These are phyloP conservation scores for Thuidium tamariscinum DNA, from an alignment of 225 moss, liverwort and hornwort species.

Conservation along the genomic window DNA sequence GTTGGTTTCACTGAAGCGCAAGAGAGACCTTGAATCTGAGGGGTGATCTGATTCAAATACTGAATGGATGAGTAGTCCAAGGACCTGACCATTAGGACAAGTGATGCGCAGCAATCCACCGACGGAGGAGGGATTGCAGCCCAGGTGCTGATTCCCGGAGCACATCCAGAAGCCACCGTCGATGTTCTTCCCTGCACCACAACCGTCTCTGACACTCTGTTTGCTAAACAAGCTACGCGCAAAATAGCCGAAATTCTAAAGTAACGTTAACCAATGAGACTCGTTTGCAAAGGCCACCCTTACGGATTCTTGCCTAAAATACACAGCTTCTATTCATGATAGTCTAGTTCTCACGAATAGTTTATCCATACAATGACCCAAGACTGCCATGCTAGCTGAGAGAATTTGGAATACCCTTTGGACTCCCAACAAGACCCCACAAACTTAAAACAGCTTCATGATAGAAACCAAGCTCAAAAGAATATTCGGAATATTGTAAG, in stretches of 20 bases:
- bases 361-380: too few relatives aligned
- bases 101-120: slow-evolving; percentile 19
- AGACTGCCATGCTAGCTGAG: too few relatives aligned
- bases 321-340: too few relatives aligned
- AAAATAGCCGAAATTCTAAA: background rate
- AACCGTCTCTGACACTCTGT: background rate
- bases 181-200: slow-evolving; percentile 25
- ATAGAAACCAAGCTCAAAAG: too few relatives aligned
- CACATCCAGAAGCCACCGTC: slow-evolving; percentile 48
- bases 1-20: slow-evolving; percentile 1
- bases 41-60: background rate
- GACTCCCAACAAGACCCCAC: too few relatives aligned
- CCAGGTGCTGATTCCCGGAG: slow-evolving; percentile 7
- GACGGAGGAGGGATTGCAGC: slow-evolving; percentile 22
- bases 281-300: background rate
- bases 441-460: too few relatives aligned
- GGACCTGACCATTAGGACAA: background rate
- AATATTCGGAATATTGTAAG: too few relatives aligned
- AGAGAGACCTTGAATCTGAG: slow-evolving; percentile 23
- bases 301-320: too few relatives aligned
- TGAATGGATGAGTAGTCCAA: slow-evolving; percentile 9
- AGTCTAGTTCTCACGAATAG: too few relatives aligned
- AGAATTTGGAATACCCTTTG: too few relatives aligned
- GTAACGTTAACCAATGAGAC: background rate
- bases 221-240: background rate